These are phyloP conservation scores for Spiromastix sp. DNA, from an alignment of 2,329 filamentous ascomycete species.

Conservation along the genomic window DNA sequence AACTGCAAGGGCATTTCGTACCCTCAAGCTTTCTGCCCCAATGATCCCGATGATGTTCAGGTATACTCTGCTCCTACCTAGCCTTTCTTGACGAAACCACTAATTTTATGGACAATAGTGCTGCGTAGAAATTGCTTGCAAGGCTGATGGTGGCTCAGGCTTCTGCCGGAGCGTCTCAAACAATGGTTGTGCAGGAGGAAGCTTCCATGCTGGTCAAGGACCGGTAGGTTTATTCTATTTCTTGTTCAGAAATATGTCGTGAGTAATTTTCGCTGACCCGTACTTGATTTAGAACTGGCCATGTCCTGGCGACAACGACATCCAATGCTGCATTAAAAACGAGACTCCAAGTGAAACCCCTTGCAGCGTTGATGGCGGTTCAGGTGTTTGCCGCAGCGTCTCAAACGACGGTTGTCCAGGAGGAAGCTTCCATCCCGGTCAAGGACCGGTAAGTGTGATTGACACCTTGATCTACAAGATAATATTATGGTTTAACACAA, in stretches of 20 bases:
- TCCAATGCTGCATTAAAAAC: slow-evolving; percentile 5
- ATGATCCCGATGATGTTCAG: slow-evolving; percentile 1
- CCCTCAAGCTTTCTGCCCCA: slow-evolving; percentile 2
- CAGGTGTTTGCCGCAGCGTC: slow-evolving; percentile 3
- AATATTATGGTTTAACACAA: neutral
- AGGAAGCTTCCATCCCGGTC: slow-evolving; percentile 1
- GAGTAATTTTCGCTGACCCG: neutral
- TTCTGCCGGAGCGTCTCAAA: slow-evolving; percentile 2
- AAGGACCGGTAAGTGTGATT: neutral
- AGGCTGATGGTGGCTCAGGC: slow-evolving; percentile 1
- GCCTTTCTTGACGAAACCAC: neutral
- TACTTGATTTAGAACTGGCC: neutral
- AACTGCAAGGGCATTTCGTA: slow-evolving; percentile 6
- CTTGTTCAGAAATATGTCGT: neutral
- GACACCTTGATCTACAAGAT: neutral
- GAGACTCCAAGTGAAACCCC: neutral
- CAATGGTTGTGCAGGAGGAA: slow-evolving; percentile 1
- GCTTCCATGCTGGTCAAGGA: neutral
- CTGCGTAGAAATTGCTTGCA: slow-evolving; percentile 6
- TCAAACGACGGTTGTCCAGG: slow-evolving; percentile 1
- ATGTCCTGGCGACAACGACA: slow-evolving; percentile 4
- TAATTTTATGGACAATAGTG: slow-evolving; percentile 2
- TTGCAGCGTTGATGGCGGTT: slow-evolving; percentile 2
- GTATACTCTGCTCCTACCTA: neutral
- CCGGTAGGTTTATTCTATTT: neutral